phyloP scores from a whole-genome alignment of 2,329 filamentous ascomycete genomes.

The Venturia aucupariae region DNA sequence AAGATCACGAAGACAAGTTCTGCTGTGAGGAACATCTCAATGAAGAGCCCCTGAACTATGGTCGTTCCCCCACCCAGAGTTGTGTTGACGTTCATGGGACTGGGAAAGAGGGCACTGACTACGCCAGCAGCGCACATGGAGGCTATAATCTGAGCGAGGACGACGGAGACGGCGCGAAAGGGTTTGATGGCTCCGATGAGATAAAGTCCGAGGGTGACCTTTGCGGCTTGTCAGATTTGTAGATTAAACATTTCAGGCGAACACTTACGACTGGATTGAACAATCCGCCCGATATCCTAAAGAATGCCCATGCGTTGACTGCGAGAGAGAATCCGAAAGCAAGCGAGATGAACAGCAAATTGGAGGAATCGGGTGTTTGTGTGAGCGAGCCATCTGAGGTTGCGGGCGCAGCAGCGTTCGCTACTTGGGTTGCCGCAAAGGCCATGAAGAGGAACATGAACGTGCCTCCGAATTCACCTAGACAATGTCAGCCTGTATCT shows the following conservation, averaged over 20 bases:
- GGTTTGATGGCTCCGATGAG: constrained; percentile 29
- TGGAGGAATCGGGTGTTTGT: constrained; percentile 12
- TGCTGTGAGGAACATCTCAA: constrained; percentile 41
- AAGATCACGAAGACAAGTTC: constrained; percentile 27
- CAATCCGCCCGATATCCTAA: background rate
- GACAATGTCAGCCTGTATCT: background rate
- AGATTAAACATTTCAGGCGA: constrained; percentile 21
- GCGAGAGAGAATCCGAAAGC: constrained; percentile 20
- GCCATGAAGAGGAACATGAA: constrained; percentile 17
- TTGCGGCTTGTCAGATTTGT: constrained; percentile 15
- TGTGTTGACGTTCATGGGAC: constrained; percentile 35
- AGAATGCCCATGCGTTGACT: constrained; percentile 15
- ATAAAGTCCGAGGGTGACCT: constrained; percentile 30
- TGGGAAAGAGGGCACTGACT: constrained; percentile 36
- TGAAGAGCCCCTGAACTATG: constrained; percentile 39
- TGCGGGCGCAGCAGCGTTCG: constrained; percentile 12
- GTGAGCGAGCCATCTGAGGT: background rate
- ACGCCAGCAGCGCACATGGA: constrained; percentile 33
- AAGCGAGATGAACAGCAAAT: constrained; percentile 22
- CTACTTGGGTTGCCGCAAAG: constrained; percentile 15
- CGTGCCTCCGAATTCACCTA: constrained; percentile 15
- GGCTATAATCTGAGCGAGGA: constrained; percentile 26
- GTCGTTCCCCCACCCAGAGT: constrained; percentile 32
- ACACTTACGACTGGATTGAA: constrained; percentile 24
- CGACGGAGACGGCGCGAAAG: constrained; percentile 24